These are phyloP conservation scores for Aspergillus ustus DNA, from an alignment of 2,329 filamentous ascomycete genomes.

Conservation along the genomic window DNA sequence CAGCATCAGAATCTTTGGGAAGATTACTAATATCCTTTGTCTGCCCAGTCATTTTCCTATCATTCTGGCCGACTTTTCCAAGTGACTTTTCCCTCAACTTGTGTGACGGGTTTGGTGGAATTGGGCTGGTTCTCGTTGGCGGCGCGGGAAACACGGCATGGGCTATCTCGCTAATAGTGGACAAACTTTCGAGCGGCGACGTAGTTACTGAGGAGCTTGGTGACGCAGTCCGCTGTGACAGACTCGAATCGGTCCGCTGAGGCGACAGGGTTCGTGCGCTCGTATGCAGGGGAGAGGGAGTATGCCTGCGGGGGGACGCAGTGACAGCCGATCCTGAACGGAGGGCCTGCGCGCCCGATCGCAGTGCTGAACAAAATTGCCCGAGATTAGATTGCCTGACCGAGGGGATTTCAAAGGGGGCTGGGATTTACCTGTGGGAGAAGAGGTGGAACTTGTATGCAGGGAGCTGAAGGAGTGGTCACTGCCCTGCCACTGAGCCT, in stretches of 20 bases:
- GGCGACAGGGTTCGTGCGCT: constrained; percentile 29
- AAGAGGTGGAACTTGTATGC: constrained; percentile 13
- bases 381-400: constrained; percentile 38
- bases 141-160: constrained; percentile 37
- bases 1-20: constrained; percentile 32
- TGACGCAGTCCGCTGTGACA: constrained; percentile 34
- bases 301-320: constrained; percentile 32
- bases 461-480: constrained; percentile 29
- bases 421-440: constrained; percentile 17
- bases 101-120: constrained; percentile 22
- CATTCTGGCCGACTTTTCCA: constrained; percentile 27
- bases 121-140: constrained; percentile 29
- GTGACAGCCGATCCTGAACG: constrained; percentile 27
- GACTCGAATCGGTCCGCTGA: constrained; percentile 26
- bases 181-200: constrained; percentile 28
- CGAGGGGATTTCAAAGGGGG: constrained; percentile 20
- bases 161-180: constrained; percentile 29
- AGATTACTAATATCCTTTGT: constrained; percentile 28
- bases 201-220: constrained; percentile 30
- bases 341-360: constrained; percentile 32
- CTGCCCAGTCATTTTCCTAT: constrained; percentile 29
- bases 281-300: constrained; percentile 38
- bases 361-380: constrained; percentile 40
- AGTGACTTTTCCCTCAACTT: constrained; percentile 19
- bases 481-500: constrained; percentile 36